Conservation (phyloP, 1,284 basidiomycete species). For the Pisolithus thermaeus region DNA sequence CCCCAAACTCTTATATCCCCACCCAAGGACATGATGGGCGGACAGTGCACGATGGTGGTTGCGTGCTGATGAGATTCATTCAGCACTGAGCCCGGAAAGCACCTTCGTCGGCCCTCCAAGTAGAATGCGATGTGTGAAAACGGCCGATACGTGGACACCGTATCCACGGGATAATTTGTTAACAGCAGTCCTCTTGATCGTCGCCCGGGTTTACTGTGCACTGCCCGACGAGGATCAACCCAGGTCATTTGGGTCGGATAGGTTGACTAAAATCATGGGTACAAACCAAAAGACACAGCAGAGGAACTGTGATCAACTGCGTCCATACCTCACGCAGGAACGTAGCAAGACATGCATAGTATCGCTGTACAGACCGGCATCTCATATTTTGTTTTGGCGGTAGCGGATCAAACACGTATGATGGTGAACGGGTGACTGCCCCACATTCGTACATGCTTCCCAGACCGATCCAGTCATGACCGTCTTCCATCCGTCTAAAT, state of each 20-base stretch:
- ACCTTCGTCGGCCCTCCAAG: conserved; percentile 19
- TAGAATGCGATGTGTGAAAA: conserved; percentile 18
- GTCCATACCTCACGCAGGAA: conserved; percentile 11
- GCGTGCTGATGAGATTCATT: conserved; percentile 19
- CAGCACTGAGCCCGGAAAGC: conserved; percentile 6
- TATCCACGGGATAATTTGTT: conserved; percentile 24
- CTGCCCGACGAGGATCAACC: conserved; percentile 24
- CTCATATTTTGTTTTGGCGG: conserved; percentile 12
- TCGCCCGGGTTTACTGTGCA: conserved; percentile 29
- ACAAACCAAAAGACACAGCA: conserved; percentile 7
- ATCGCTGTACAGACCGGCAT: conserved; percentile 3
- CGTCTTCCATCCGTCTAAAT: background rate
- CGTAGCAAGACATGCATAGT: conserved; percentile 8
- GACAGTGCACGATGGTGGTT: conserved; percentile 7
- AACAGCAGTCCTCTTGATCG: conserved; percentile 25
- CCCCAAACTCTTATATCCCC: conserved; percentile 17
- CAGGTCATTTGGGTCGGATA: conserved; percentile 6
- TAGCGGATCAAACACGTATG: conserved; percentile 23
- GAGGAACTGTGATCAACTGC: conserved; percentile 12
- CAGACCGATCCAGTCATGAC: background rate
- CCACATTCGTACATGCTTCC: background rate
- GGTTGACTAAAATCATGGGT: conserved; percentile 9
- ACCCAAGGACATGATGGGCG: conserved; percentile 8
- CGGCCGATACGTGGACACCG: conserved; percentile 20
- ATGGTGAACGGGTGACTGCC: conserved; percentile 9